Evolutionary conservation across 2,329 filamentous ascomycete species (phyloP).

Genomic region (Alternaria conjuncta): DNA sequence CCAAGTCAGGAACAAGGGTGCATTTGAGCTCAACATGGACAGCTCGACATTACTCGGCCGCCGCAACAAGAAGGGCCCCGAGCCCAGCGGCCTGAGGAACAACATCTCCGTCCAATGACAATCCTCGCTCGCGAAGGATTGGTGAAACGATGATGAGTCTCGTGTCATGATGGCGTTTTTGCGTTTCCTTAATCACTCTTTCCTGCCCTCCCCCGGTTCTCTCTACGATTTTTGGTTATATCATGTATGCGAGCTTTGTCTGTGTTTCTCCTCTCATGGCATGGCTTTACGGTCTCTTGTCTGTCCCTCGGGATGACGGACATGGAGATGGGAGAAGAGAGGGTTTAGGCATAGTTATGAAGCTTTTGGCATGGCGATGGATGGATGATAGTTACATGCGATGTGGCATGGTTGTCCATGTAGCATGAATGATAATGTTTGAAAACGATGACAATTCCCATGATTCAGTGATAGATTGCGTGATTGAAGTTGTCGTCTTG

Average conservation of each 20-base stretch:
- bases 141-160: conserved; percentile 22
- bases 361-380: not conserved
- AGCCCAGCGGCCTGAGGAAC: conserved; percentile 55
- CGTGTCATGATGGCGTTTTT: conserved; percentile 29
- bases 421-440: conserved; percentile 10
- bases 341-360: not conserved
- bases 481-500: no score
- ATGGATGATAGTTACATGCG: not conserved
- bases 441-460: not conserved
- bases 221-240: conserved; percentile 6
- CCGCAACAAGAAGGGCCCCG: conserved; percentile 58
- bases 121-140: conserved; percentile 36
- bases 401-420: not conserved
- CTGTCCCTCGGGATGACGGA: not conserved
- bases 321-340: not conserved
- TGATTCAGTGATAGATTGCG: no score
- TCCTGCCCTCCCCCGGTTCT: not conserved
- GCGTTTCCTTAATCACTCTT: conserved; percentile 18
- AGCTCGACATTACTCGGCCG: conserved; percentile 88
- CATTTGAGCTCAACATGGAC: conserved; percentile 90
- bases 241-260: conserved; percentile 11
- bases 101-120: conserved; percentile 48
- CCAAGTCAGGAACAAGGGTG: conserved; percentile 78
- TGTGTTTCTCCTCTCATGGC: conserved; percentile 16
- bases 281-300: conserved; percentile 18